Evolutionary conservation across 2,329 filamentous ascomycete species (phyloP).

Genomic region (Onygenales sp.): DNA sequence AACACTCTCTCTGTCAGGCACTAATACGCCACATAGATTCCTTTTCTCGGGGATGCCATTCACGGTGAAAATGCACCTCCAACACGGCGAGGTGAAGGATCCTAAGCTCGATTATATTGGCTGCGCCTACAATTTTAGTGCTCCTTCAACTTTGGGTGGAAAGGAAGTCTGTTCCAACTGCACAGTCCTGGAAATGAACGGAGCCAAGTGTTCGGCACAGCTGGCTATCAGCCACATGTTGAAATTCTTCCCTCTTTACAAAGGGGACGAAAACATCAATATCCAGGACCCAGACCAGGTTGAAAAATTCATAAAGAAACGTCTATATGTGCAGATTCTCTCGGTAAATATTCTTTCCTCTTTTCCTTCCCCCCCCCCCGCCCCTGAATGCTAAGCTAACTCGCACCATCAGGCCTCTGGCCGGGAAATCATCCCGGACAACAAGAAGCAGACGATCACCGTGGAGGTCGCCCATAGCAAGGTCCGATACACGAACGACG

Average conservation of each 20-base stretch:
- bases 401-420: not conserved
- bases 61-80: not conserved
- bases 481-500: not conserved
- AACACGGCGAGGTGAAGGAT: not conserved
- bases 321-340: not conserved
- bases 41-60: slow-evolving; percentile 1
- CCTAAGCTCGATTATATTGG: not conserved
- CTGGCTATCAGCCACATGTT: slow-evolving; percentile 1
- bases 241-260: slow-evolving; percentile 1
- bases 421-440: not conserved
- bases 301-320: slow-evolving; percentile 1
- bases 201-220: not conserved
- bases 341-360: not conserved
- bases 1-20: not conserved
- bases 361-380: not conserved
- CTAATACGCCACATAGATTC: not conserved
- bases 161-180: slow-evolving; percentile 2
- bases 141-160: not conserved
- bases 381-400: not conserved
- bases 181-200: not conserved
- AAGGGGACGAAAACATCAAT: slow-evolving; percentile 1
- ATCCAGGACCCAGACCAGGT: not conserved
- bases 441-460: not conserved
- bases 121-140: not conserved
- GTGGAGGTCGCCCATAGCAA: not conserved